phyloP scores from a whole-genome alignment of 192 early-diverging fungal species.

The Linnemannia exigua region DNA sequence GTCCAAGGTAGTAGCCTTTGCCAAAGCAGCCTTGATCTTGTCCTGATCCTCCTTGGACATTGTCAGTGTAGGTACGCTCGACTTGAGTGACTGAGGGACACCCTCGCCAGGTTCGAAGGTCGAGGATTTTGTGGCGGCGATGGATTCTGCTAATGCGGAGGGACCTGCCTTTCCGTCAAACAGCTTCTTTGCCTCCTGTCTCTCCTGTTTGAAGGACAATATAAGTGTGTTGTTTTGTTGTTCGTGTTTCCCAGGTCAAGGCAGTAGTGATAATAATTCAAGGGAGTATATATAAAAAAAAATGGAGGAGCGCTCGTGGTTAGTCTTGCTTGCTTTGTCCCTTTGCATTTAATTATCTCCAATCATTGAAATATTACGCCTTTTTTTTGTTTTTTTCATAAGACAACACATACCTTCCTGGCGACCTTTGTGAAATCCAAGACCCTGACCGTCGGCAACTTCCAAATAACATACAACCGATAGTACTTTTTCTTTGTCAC shows the following conservation, averaged over 20 bases:
- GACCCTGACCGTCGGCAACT: constrained; percentile 81
- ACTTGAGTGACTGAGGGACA: constrained; percentile 63
- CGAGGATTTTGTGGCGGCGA: constrained; percentile 77
- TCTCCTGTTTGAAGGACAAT: constrained; percentile 71
- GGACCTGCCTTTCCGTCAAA: constrained; percentile 80
- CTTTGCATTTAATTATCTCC: too few species aligned
- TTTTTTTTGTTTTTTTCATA: not conserved
- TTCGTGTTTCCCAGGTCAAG: not conserved
- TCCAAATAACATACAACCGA: constrained; percentile 86
- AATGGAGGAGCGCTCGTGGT: not conserved
- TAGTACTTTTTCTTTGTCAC: constrained; percentile 88
- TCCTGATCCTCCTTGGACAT: constrained; percentile 76
- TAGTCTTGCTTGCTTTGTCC: not conserved
- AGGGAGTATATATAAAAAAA: not conserved
- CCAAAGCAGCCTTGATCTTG: constrained; percentile 82
- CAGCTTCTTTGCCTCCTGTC: constrained; percentile 80
- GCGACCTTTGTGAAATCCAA: constrained; percentile 89
- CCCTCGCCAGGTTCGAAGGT: constrained; percentile 93
- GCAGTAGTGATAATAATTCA: not conserved
- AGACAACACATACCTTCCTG: constrained; percentile 73
- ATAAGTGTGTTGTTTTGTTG: not conserved
- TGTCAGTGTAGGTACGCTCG: constrained; percentile 68
- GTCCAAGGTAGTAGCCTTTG: constrained; percentile 80
- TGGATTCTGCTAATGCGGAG: constrained; percentile 74
- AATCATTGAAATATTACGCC: not conserved